These are phyloP conservation scores for Coffea humblotiana DNA, from an alignment of 305 asterid genomes.

Conservation along the genomic window DNA sequence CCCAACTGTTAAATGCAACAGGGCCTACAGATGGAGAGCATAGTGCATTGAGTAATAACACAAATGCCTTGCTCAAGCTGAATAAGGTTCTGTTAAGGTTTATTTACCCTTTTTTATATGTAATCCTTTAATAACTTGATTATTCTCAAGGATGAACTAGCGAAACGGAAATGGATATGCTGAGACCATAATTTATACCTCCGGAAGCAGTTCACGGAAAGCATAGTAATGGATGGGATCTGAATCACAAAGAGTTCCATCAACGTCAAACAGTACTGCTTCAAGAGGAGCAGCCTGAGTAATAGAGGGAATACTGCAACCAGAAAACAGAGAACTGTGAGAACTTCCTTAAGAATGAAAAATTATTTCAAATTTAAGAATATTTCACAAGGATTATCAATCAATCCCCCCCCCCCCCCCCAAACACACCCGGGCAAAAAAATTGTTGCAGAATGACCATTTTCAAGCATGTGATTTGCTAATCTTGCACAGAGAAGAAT, in stretches of 20 bases:
- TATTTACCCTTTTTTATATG: neutral
- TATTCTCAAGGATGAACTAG: neutral
- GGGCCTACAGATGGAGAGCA: neutral
- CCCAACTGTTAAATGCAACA: neutral
- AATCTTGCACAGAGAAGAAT: neutral
- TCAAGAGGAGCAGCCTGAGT: constrained; percentile 73
- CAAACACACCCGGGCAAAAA: no score
- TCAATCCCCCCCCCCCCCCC: no score
- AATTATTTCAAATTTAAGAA: neutral
- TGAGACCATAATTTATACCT: constrained; percentile 38
- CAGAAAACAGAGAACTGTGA: constrained; percentile 19
- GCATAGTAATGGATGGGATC: constrained; percentile 83
- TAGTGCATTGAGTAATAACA: neutral
- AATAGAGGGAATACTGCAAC: constrained; percentile 55
- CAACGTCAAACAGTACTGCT: constrained; percentile 86
- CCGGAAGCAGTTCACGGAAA: constrained; percentile 78
- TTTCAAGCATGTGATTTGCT: neutral
- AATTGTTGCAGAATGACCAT: neutral
- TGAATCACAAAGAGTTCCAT: constrained; percentile 89
- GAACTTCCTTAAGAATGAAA: neutral
- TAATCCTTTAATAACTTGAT: neutral
- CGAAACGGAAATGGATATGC: neutral
- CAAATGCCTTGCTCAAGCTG: neutral
- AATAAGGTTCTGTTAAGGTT: neutral
- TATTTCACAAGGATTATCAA: neutral